These are phyloP conservation scores for Thymus quinquecostatus DNA, from an alignment of 257 asterid species.

Conservation along the genomic window DNA sequence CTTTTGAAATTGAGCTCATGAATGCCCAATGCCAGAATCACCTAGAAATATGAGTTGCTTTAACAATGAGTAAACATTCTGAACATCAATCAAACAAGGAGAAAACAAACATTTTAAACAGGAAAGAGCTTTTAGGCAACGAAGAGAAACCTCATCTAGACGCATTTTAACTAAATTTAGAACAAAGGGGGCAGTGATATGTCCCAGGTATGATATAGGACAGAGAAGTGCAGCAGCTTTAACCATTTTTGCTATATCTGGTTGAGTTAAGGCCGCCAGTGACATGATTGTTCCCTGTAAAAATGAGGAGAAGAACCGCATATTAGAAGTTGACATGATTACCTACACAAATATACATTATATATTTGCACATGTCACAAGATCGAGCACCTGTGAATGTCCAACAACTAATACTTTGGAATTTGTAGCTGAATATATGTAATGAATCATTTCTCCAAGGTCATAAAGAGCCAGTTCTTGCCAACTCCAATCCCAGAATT, in stretches of 20 bases:
- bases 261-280: constrained; percentile 92
- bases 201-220: constrained; percentile 89
- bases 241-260: constrained; percentile 77
- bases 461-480: constrained; percentile 90
- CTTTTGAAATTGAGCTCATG: constrained; percentile 93
- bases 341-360: neutral
- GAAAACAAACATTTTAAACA: constrained; percentile 1
- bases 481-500: constrained; percentile 99
- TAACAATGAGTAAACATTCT: constrained; percentile 23
- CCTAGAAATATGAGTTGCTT: constrained; percentile 44
- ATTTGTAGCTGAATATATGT: constrained; percentile 56
- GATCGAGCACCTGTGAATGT: constrained; percentile 84
- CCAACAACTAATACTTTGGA: constrained; percentile 82
- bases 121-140: constrained; percentile 25
- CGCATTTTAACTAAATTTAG: constrained; percentile 72
- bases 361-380: constrained; percentile 13
- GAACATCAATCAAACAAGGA: neutral
- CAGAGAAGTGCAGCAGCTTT: constrained; percentile 96
- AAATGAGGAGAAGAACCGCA: constrained; percentile 21
- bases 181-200: constrained; percentile 66
- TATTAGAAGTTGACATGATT: constrained; percentile 29
- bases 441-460: constrained; percentile 80
- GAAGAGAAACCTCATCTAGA: constrained; percentile 77
- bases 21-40: constrained; percentile 76
- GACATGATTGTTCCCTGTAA: constrained; percentile 94